These are phyloP conservation scores for Lachnellula willkommii DNA, from an alignment of 2,329 filamentous ascomycete species.

Conservation along the genomic window DNA sequence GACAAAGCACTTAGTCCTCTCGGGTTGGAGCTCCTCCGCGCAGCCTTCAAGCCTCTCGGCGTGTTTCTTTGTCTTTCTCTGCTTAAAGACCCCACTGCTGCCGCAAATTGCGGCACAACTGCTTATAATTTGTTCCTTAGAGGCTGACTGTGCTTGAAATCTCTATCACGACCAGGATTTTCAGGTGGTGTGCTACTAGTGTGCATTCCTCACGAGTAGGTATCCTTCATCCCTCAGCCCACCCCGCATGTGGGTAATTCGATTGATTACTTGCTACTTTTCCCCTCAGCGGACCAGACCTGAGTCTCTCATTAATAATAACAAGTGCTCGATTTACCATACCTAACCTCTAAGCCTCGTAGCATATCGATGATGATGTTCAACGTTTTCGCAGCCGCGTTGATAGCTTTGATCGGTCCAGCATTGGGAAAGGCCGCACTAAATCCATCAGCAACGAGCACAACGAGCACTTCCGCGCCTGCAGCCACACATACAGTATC, in stretches of 20 bases:
- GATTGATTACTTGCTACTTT: conserved; percentile 3
- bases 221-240: not conserved
- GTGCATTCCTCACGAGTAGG: not conserved
- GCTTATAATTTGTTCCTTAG: not conserved
- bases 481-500: conserved; percentile 26
- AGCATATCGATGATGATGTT: conserved; percentile 15
- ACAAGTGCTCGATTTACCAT: conserved; percentile 1
- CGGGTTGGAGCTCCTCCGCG: not conserved
- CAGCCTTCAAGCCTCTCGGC: conserved; percentile 1
- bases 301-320: conserved; percentile 10
- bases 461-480: conserved; percentile 18
- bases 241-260: conserved; percentile 9
- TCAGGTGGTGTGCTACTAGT: not conserved
- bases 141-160: conserved; percentile 1
- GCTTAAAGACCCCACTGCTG: no score
- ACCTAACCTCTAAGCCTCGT: conserved; percentile 4
- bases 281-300: not conserved
- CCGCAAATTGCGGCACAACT: not conserved
- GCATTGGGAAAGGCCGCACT: not conserved
- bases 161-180: not conserved
- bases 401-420: conserved; percentile 11
- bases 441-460: conserved; percentile 9
- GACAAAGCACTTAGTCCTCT: not conserved
- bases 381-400: conserved; percentile 13
- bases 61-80: not conserved